Conservation (phyloP, 331 rosid species). For the Acacia concinna region DNA sequence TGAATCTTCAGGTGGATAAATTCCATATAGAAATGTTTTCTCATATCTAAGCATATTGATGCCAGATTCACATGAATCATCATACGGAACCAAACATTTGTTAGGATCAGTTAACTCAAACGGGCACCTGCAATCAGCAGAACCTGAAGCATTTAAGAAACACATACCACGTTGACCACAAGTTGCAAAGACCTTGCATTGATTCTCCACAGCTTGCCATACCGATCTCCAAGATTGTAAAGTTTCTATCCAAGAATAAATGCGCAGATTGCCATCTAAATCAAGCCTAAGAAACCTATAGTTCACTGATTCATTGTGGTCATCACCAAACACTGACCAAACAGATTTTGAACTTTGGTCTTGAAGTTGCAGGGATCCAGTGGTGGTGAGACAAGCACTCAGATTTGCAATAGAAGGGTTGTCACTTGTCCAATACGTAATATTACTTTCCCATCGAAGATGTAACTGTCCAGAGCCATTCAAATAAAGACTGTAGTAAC, state of each 20-base stretch:
- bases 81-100: constrained; percentile 51
- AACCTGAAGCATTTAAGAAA: constrained; percentile 48
- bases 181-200: constrained; percentile 78
- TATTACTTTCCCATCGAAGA: constrained; percentile 68
- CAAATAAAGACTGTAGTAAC: constrained; percentile 71
- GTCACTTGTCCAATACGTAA: constrained; percentile 65
- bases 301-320: constrained; percentile 56
- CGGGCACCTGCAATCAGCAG: constrained; percentile 63
- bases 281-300: constrained; percentile 76
- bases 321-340: constrained; percentile 75
- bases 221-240: constrained; percentile 64
- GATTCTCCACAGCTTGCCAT: constrained; percentile 90
- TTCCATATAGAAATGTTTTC: constrained; percentile 55
- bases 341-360: constrained; percentile 45
- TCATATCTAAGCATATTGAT: constrained; percentile 40
- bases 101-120: constrained; percentile 42
- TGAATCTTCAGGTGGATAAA: constrained; percentile 57
- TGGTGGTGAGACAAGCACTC: constrained; percentile 51
- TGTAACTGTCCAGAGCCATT: constrained; percentile 65
- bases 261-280: constrained; percentile 78
- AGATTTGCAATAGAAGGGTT: constrained; percentile 50
- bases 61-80: constrained; percentile 47
- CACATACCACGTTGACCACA: constrained; percentile 72
- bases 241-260: constrained; percentile 69
- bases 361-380: constrained; percentile 68